Evolutionary conservation across 495 filamentous ascomycete genomes (phyloP).

Genomic region (Apiosordaria backusii): DNA sequence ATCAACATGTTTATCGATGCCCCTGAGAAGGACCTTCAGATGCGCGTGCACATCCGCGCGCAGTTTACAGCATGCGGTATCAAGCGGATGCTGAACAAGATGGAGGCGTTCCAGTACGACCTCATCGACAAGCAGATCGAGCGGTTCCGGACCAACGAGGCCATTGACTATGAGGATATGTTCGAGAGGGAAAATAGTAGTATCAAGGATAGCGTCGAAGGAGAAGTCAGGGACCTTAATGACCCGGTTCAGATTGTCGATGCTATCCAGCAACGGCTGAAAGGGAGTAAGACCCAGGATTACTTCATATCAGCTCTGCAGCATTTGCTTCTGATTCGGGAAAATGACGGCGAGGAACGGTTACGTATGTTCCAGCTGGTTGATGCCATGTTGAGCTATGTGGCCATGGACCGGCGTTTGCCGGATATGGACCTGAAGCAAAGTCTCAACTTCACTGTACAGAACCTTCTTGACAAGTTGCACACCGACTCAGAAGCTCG

Average conservation of each 20-base stretch:
- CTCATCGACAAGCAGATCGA: slow-evolving; percentile 98
- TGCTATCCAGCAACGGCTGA: slow-evolving; percentile 82
- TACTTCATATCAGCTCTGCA: slow-evolving; percentile 96
- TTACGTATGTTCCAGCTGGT: slow-evolving; percentile 97
- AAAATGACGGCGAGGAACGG: slow-evolving; percentile 89
- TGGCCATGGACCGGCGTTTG: slow-evolving; percentile 93
- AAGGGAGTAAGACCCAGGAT: slow-evolving; percentile 80
- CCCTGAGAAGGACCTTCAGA: slow-evolving; percentile 79
- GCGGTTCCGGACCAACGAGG: slow-evolving; percentile 87
- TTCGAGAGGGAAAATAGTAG: slow-evolving; percentile 87
- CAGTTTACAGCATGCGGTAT: slow-evolving; percentile 96
- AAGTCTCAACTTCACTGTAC: slow-evolving; percentile 94
- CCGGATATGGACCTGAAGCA: slow-evolving; percentile 98
- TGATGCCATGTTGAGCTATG: slow-evolving; percentile 96
- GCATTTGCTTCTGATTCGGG: slow-evolving; percentile 88
- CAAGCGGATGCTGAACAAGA: slow-evolving; percentile 90
- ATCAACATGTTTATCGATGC: slow-evolving; percentile 97
- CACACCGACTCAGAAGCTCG: slow-evolving; percentile 95
- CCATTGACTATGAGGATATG: slow-evolving; percentile 96
- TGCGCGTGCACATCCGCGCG: slow-evolving; percentile 89
- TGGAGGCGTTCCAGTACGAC: slow-evolving; percentile 98
- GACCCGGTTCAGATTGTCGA: slow-evolving; percentile 92
- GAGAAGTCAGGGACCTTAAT: slow-evolving; percentile 88
- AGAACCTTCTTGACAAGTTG: slow-evolving; percentile 87
- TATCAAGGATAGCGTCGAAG: slow-evolving; percentile 85